Evolutionary conservation across 2,329 filamentous ascomycete genomes (phyloP).

Genomic region (Aspergillus sp.): DNA sequence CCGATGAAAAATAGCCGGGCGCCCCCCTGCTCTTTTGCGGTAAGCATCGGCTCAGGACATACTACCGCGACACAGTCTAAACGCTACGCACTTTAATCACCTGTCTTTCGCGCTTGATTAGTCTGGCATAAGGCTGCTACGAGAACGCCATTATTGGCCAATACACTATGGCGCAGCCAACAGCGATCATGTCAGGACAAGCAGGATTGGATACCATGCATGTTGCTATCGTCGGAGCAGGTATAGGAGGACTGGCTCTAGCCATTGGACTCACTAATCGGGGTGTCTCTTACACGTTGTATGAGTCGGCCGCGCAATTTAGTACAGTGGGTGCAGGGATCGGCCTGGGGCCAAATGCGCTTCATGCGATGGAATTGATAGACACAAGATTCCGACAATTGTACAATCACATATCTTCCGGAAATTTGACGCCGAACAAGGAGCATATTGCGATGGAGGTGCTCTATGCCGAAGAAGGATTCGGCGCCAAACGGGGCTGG

Average conservation of each 20-base stretch:
- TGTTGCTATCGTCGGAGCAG: slow-evolving; percentile 61
- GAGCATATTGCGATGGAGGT: slow-evolving; percentile 36
- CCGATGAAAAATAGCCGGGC: neutral
- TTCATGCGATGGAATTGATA: slow-evolving; percentile 57
- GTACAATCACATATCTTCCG: slow-evolving; percentile 28
- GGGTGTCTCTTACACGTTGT: slow-evolving; percentile 53
- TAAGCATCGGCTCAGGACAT: neutral
- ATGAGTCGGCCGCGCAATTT: slow-evolving; percentile 58
- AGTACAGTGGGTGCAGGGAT: slow-evolving; percentile 62
- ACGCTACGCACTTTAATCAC: neutral
- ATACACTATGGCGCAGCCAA: neutral
- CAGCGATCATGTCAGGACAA: neutral
- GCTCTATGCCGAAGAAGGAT: slow-evolving; percentile 27
- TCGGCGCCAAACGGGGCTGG: slow-evolving; percentile 20
- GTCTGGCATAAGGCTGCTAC: neutral
- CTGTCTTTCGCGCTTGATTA: neutral
- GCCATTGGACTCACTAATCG: slow-evolving; percentile 54
- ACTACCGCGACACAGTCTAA: neutral
- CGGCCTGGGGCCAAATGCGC: slow-evolving; percentile 58
- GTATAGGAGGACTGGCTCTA: slow-evolving; percentile 59
- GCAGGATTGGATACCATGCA: neutral
- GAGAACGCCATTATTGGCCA: neutral
- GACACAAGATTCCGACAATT: slow-evolving; percentile 41
- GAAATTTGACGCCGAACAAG: slow-evolving; percentile 29
- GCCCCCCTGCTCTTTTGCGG: neutral